These are phyloP conservation scores for Symbiodinium natans DNA, from an alignment of 73 alveolate species.

Conservation along the genomic window DNA sequence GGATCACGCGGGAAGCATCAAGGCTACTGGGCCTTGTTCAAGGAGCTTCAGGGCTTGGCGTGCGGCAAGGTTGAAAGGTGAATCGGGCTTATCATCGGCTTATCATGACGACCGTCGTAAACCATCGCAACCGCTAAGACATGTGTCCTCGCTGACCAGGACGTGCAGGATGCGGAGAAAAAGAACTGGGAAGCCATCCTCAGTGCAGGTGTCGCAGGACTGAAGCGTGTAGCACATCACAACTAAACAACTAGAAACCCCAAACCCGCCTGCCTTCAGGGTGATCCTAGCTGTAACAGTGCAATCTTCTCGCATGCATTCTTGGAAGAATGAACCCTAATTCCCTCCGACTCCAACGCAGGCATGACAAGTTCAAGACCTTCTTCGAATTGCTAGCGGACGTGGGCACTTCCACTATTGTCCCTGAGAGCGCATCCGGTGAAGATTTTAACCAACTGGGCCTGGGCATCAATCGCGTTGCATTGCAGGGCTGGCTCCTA, in stretches of 20 bases:
- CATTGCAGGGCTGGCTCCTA: too few species aligned
- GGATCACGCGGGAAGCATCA: too few species aligned
- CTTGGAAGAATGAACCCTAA: not conserved
- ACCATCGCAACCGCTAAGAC: too few species aligned
- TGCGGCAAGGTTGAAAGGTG: too few species aligned
- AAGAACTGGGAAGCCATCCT: slow-evolving; percentile 77
- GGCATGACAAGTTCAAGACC: not conserved
- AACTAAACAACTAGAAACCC: not conserved
- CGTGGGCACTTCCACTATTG: not conserved
- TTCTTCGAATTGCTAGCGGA: not conserved
- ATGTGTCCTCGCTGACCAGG: slow-evolving; percentile 94
- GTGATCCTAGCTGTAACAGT: not conserved
- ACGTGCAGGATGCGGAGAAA: slow-evolving; percentile 70
- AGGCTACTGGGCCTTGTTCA: not conserved
- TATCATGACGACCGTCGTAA: too few species aligned
- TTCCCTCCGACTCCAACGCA: not conserved
- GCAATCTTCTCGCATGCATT: not conserved
- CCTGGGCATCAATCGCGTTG: too few species aligned
- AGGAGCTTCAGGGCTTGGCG: too few species aligned
- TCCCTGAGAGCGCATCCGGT: not conserved
- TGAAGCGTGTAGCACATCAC: not conserved
- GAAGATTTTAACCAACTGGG: not conserved
- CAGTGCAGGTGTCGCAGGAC: not conserved
- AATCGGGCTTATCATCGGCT: too few species aligned
- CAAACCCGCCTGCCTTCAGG: not conserved